phyloP scores from a whole-genome alignment of 202 grass and related monocot species.

The Cymbopogon flexuosus region DNA sequence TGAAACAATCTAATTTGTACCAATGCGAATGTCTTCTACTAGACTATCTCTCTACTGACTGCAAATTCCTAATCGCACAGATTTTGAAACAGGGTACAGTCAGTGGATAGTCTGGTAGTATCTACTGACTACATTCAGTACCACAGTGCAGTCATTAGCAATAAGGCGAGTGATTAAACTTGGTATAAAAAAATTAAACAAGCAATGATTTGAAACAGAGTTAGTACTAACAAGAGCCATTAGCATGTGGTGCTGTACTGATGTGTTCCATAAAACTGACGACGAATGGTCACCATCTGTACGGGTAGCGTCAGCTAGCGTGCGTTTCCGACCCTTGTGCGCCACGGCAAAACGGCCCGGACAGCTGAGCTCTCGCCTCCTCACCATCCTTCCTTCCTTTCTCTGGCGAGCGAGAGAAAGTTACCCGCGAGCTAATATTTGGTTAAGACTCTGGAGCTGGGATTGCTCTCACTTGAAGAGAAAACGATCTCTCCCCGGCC shows the following conservation, averaged over 20 bases:
- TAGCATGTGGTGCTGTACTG: not conserved
- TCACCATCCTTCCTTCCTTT: not conserved
- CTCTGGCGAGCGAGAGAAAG: constrained; percentile 15
- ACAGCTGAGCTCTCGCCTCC: not conserved
- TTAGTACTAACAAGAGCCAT: not conserved
- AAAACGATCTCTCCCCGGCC: constrained; percentile 43
- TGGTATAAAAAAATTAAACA: too few relatives aligned
- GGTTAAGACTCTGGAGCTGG: constrained; percentile 5
- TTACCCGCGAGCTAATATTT: constrained; percentile 44
- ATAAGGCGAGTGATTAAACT: too few relatives aligned
- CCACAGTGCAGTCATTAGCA: too few relatives aligned
- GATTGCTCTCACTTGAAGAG: constrained; percentile 48
- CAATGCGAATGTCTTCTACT: not conserved
- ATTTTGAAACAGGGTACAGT: too few relatives aligned
- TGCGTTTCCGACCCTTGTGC: constrained; percentile 32
- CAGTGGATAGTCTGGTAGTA: too few relatives aligned
- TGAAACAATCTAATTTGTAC: not conserved
- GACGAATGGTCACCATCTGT: constrained; percentile 12
- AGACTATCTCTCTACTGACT: not conserved
- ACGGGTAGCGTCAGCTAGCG: not conserved
- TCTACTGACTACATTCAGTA: too few relatives aligned
- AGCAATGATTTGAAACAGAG: too few relatives aligned
- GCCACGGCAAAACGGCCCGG: constrained; percentile 25
- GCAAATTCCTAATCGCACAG: too few relatives aligned
- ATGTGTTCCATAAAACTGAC: not conserved